phyloP scores from a whole-genome alignment of 2,329 filamentous ascomycete genomes.

The Beauveria pseudobassiana region DNA sequence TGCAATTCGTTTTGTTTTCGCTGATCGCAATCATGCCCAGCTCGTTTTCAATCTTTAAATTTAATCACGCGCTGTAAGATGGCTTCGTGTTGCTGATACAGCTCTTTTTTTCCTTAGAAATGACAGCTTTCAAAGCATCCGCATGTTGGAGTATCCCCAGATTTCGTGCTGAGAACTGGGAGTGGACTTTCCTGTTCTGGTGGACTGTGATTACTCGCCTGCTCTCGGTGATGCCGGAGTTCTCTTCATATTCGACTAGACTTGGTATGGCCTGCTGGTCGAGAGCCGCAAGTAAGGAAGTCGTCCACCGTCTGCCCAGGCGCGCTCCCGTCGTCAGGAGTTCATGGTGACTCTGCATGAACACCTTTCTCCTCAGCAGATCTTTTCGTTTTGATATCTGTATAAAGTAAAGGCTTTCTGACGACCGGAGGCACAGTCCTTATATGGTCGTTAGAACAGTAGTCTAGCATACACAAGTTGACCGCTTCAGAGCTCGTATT shows the following conservation, averaged over 20 bases:
- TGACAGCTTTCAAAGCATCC: neutral
- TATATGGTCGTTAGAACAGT: neutral
- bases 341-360: neutral
- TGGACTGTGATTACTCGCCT: neutral
- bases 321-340: neutral
- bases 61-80: neutral
- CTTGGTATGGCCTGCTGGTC: neutral
- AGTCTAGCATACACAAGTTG: neutral
- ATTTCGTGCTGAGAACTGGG: neutral
- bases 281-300: neutral
- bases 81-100: neutral
- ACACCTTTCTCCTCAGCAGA: neutral
- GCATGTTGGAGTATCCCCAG: neutral
- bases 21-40: neutral
- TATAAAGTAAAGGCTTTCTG: too few relatives aligned
- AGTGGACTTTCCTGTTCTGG: neutral
- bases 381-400: too few relatives aligned
- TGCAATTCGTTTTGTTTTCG: too few relatives aligned
- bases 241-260: neutral
- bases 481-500: neutral
- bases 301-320: neutral
- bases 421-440: neutral
- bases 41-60: neutral
- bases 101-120: neutral
- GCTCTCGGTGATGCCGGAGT: neutral